Base-by-base conservation (phyloP, 805 yeast species). In the Ogataea corticis region DNA sequence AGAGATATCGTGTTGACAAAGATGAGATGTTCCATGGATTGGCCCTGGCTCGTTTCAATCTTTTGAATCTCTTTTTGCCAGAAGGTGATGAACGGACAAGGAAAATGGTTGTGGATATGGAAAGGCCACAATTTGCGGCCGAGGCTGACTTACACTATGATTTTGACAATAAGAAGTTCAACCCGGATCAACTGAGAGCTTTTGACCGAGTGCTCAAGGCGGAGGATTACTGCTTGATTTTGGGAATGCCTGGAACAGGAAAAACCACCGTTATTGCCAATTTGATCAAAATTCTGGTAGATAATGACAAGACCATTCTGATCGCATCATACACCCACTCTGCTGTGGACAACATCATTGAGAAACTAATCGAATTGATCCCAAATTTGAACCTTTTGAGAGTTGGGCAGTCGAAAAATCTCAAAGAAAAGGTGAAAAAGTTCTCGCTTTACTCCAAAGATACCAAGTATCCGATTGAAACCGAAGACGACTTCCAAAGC, bases 181-280 rank as follows among this genome's bases (percentile, higher is more conserved):
- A 94, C 57, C 57, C 62, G 0, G 96, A 89, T 57, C 99, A 94
- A 59, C 48, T 69, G 4, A 54, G 45, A 2, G 98, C 97, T 0
- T 72, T 94, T 31, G 75, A 80, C 13, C 77, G 73, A 48, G 87
- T 83, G 0, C 60, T 89, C 38, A 63, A 73, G 13, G 76, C 94
- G 0, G 62, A 81, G 42, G 96, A 91, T 60, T 94, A 87, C 59
- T 73, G 91, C 3, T 70, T 94, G 55, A 77, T 94, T 15, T 68
- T 92, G 48, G 99, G 99, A 0, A 94, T 94, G 99, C 99, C 99
- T 0, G 99, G 99, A 3, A 94, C 98, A 0, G 99, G 97, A 9
- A 89, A 89, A 59, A 89, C 97, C 1, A 89, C 98, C 0, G 86
- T 91, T 0, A 90, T 94, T 43, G 85, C 95, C 0, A 82, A 83